A percentile compares a stretch with the other conserved stretches of the same genome.
phyloP scores from a whole-genome alignment of 139 green algal species.

The Pleodorina starrii region DNA sequence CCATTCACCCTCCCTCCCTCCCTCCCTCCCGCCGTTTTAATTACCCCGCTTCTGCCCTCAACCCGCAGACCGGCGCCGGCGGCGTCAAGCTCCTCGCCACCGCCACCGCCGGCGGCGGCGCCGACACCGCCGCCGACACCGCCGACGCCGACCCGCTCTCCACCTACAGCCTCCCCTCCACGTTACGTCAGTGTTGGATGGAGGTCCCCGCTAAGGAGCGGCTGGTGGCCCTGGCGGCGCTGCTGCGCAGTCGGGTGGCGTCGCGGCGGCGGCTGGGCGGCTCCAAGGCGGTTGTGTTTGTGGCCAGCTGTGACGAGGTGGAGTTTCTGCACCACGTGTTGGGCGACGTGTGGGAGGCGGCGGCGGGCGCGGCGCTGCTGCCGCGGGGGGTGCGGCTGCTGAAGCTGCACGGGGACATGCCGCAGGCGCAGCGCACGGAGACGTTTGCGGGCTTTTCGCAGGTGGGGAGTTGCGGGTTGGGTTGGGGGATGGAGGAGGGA shows the following conservation, averaged over 20 bases:
- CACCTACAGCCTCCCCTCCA: conserved; percentile 78
- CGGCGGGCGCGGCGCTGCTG: conserved; percentile 60
- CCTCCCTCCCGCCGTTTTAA: no score
- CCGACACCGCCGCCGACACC: neutral
- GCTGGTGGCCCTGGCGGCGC: conserved; percentile 80
- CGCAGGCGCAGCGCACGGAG: conserved; percentile 83
- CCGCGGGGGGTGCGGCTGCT: conserved; percentile 66
- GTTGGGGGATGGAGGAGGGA: neutral
- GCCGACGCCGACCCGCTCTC: conserved; percentile 16
- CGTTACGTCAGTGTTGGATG: conserved; percentile 85
- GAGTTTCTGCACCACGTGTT: conserved; percentile 87
- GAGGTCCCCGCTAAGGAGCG: conserved; percentile 87
- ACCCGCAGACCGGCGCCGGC: neutral
- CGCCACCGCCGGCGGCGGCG: neutral
- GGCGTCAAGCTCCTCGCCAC: neutral
- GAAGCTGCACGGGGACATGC: conserved; percentile 95
- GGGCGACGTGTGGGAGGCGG: conserved; percentile 42
- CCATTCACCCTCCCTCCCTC: no score
- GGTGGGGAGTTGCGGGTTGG: conserved; percentile 15
- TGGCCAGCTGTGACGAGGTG: conserved; percentile 92
- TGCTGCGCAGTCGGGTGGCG: conserved; percentile 56
- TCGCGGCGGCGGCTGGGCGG: conserved; percentile 28
- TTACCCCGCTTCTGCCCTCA: neutral
- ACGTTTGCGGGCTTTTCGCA: conserved; percentile 83
- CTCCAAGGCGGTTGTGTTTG: conserved; percentile 92